Base-by-base conservation (phyloP, 2,329 filamentous ascomycete species). In the Colletotrichum tabaci region DNA sequence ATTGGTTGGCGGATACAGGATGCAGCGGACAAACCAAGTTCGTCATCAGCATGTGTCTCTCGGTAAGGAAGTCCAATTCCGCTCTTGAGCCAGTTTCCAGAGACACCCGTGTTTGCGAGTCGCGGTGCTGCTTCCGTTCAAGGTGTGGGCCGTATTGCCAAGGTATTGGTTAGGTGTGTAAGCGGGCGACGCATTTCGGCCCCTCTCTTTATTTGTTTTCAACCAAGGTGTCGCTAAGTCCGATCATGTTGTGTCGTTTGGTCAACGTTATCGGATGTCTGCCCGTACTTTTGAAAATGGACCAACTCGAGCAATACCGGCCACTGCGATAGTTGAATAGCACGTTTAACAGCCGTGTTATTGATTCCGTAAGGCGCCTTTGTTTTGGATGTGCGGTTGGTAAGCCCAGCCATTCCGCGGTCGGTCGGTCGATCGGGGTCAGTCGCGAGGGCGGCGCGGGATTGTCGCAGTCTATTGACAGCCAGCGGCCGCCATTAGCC, bases 31-130 rank as follows among this genome's bases (percentile, higher is more conserved):
- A 73, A 2, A 67, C 55, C 6, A 76, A 79, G 4, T 79, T 84
- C 5, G 84, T 86, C 21, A 80, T 86, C 30, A 85, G 82, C 76
- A 82, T 88, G 80, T 86, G 84, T 21, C 79, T 21, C 79, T 88
- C 52, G 67, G 56, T 69, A 52, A 50, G 38, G 23, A 44, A 40
- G 38, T 26, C 21, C 15, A 23, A 9, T 49, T 10, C 26, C 47
- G 15, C 26, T 30, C 40, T 42, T 26, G 15, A 21, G 23, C n/a
- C 85, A 86, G 2, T 21, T 38, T n/a, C 66, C 40, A 23, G 30
- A 42, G 23, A 38, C 38, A 42, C 38, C 50, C 35, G 84, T 91
- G 26, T 85, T 84, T 76, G 60, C 78, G 65, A 84, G 85, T 82
- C 90, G 91, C 81, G 87, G 86, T 71, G 56, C 56, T 65, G 68